Evolutionary conservation across 1,284 basidiomycete genomes (phyloP).

Genomic region (Erythrobasidium hasegawianum): DNA sequence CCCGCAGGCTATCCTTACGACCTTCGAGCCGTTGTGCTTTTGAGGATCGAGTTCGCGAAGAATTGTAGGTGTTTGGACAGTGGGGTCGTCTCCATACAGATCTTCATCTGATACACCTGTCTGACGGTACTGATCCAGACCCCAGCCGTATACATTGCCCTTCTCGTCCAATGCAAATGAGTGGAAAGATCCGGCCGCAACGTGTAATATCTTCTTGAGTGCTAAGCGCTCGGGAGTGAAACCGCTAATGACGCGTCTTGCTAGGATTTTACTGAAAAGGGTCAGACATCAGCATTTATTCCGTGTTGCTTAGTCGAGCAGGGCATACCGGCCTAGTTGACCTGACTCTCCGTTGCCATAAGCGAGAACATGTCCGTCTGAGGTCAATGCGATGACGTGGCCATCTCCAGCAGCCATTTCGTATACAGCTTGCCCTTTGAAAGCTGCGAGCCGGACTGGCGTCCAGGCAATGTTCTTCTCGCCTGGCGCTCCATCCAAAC

Average conservation of each 20-base stretch:
- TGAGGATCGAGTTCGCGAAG: conserved; percentile 65
- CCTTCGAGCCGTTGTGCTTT: conserved; percentile 63
- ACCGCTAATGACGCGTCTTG: conserved; percentile 71
- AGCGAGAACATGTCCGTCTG: conserved; percentile 71
- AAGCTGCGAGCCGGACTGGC: background rate
- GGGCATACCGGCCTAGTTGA: conserved; percentile 70
- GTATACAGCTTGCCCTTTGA: conserved; percentile 1
- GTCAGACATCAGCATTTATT: conserved; percentile 23
- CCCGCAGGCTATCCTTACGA: conserved; percentile 60
- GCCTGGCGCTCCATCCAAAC: conserved; percentile 40
- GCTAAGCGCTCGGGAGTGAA: conserved; percentile 74
- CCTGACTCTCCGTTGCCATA: conserved; percentile 79
- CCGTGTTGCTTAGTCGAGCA: background rate
- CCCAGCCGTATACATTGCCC: conserved; percentile 86
- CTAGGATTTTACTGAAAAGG: conserved; percentile 55
- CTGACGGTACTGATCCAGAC: conserved; percentile 74
- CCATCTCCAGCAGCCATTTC: conserved; percentile 76
- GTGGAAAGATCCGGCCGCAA: conserved; percentile 78
- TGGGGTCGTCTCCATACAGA: conserved; percentile 52
- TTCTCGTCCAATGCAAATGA: conserved; percentile 82
- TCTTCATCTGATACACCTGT: conserved; percentile 58
- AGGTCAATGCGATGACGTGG: conserved; percentile 79
- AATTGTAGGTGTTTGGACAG: conserved; percentile 65
- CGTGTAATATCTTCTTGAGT: conserved; percentile 67
- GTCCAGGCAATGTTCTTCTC: conserved; percentile 4